phyloP scores from a whole-genome alignment of 257 asterid species.

The Jacaranda mimosifolia region DNA sequence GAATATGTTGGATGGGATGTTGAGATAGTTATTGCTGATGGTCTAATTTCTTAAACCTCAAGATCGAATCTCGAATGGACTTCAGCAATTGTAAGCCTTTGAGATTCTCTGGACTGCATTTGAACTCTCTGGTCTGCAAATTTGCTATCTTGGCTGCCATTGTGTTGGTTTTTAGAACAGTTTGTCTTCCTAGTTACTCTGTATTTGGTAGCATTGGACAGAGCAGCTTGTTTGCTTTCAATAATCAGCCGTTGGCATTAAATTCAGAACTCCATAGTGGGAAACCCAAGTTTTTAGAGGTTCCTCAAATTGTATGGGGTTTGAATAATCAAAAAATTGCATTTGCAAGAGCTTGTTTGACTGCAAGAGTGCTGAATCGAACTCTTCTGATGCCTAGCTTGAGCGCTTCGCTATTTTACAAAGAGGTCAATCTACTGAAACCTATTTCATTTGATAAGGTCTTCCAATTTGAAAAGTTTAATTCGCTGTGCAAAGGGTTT shows the following conservation, averaged over 20 bases:
- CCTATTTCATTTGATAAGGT: constrained; percentile 79
- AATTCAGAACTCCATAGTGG: constrained; percentile 1
- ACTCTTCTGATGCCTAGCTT: constrained; percentile 86
- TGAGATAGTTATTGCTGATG: constrained; percentile 23
- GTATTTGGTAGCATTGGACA: constrained; percentile 45
- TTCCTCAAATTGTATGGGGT: constrained; percentile 93
- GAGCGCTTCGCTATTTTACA: constrained; percentile 91
- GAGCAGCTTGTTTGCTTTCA: constrained; percentile 35
- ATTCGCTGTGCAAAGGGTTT: constrained; percentile 75
- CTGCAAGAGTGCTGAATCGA: constrained; percentile 78
- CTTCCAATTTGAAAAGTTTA: constrained; percentile 73
- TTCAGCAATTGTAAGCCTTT: constrained; percentile 46
- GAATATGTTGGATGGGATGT: constrained; percentile 11
- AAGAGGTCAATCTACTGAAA: constrained; percentile 76
- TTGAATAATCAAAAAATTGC: constrained; percentile 90
- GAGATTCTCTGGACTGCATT: constrained; percentile 62
- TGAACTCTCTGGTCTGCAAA: constrained; percentile 66
- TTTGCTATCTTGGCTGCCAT: constrained; percentile 52
- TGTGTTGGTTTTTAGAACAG: constrained; percentile 57
- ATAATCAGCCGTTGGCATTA: constrained; percentile 20
- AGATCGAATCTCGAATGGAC: constrained; percentile 54
- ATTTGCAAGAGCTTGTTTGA: constrained; percentile 87
- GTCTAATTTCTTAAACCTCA: constrained; percentile 25
- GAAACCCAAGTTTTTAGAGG: constrained; percentile 66
- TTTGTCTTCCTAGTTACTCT: constrained; percentile 52